phyloP scores from a whole-genome alignment of 176 grass and related monocot species.

The Miscanthus lutarioriparius region DNA sequence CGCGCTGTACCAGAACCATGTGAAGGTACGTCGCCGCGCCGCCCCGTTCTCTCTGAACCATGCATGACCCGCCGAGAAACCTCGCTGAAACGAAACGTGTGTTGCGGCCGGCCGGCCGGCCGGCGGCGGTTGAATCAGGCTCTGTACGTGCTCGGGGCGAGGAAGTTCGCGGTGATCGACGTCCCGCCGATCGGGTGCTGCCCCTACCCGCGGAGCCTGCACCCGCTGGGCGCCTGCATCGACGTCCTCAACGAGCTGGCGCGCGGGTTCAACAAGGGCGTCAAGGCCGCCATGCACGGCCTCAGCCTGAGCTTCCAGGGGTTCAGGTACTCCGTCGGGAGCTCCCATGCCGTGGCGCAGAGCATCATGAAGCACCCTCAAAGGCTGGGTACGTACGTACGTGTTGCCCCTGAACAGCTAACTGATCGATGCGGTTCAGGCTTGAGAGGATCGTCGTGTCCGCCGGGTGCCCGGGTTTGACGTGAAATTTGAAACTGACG shows the following conservation, averaged over 20 bases:
- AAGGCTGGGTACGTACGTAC: constrained; percentile 63
- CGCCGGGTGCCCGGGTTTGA: not conserved
- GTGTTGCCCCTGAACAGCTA: too few species aligned
- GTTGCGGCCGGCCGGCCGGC: too few species aligned
- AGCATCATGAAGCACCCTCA: constrained; percentile 78
- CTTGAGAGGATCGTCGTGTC: not conserved
- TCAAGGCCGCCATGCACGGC: constrained; percentile 56
- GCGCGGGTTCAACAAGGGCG: constrained; percentile 62
- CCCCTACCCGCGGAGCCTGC: constrained; percentile 80
- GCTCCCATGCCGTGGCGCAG: constrained; percentile 77
- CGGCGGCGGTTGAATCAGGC: constrained; percentile 21
- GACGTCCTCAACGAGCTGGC: constrained; percentile 76
- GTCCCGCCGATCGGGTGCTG: constrained; percentile 88
- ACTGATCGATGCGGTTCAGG: not conserved
- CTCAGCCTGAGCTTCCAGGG: constrained; percentile 48
- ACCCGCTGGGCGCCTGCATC: constrained; percentile 75
- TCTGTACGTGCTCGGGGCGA: constrained; percentile 68
- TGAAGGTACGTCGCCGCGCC: constrained; percentile 40
- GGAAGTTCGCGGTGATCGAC: constrained; percentile 80
- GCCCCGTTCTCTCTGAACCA: not conserved
- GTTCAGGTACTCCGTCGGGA: constrained; percentile 83
- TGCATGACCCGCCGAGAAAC: not conserved
- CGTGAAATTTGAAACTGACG: too few species aligned
- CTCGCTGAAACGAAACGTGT: not conserved
- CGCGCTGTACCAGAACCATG: constrained; percentile 35